phyloP scores from a whole-genome alignment of 345 rosid species.

The Eucalyptus regnans region DNA sequence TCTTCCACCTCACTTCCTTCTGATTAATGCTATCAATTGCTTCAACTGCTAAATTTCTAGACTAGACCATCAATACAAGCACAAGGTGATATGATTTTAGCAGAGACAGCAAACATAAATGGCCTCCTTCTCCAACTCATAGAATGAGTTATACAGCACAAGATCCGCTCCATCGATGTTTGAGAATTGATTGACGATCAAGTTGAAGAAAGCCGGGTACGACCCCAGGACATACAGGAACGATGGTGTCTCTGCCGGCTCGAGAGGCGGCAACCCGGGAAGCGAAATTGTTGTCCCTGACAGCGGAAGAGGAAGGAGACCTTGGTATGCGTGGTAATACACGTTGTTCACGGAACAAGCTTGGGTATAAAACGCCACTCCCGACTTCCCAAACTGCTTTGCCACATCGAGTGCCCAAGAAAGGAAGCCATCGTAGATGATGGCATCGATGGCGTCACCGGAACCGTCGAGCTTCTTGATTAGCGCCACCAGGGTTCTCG shows the following conservation, averaged over 20 bases:
- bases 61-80: neutral
- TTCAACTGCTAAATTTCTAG: neutral
- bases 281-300: neutral
- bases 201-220: constrained; percentile 1
- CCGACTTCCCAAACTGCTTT: constrained; percentile 10
- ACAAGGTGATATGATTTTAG: neutral
- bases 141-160: constrained; percentile 8
- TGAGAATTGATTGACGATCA: constrained; percentile 8
- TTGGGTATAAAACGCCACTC: constrained; percentile 17
- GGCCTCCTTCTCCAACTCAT: constrained; percentile 18
- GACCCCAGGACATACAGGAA: neutral
- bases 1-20: neutral
- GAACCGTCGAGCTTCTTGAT: neutral
- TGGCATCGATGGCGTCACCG: neutral
- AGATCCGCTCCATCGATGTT: constrained; percentile 10
- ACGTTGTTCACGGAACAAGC: constrained; percentile 10
- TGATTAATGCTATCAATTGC: neutral
- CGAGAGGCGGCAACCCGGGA: constrained; percentile 16
- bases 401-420: constrained; percentile 25
- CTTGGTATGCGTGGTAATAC: constrained; percentile 1
- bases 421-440: constrained; percentile 15
- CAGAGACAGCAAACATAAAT: neutral
- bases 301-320: constrained; percentile 2
- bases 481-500: constrained; percentile 1
- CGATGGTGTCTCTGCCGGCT: constrained; percentile 10